Base-by-base conservation (phyloP, 495 filamentous ascomycete species). In the Lepraria neglecta region DNA sequence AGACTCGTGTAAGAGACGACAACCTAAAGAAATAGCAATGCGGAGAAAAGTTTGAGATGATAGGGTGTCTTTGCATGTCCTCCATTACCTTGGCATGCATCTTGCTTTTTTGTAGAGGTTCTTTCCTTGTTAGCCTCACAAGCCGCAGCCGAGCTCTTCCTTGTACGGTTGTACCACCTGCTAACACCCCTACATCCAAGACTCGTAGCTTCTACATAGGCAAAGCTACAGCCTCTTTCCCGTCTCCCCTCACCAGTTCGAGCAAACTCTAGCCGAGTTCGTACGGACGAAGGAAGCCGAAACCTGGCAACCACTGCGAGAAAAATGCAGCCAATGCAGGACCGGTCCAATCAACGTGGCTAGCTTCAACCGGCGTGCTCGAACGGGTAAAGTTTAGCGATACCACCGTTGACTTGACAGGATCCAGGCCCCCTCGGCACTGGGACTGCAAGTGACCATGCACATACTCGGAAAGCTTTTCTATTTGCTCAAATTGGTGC, bases 321-420 rank as follows among this genome's bases (percentile, higher is more conserved):
- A 0, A 12, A 42, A 42, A 42, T 42, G 14, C 47, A 3, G 48
- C 48, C 28, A 53, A 4, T 53, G 50, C 50, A 53, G 50, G 28
- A 19, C 50, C 15, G 28, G 17, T 38, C 50, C 28, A 53, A 53
- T 53, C 31, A 33, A 53, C 30, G 50, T 53, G 50, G 50, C 50
- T 53, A 53, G 31, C 48, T 51, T 24, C 0, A 51, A 31, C 2
- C 24, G 28, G 48, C n/a, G n/a, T 5, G 28, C 28, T 51, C 31
- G 28, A 51, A 28, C 48, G 48, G 31, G 38, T 51, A 1, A 51
- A 15, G 6, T 17, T 51, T 28, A 31, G 14, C n/a, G 27, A 7
- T 51, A 42, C 38, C 15, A 14, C 6, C 38, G 38, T 42, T 14
- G 6, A 17, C 50, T 3, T 33, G 28, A 5, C 30, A 53, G 17